Base-by-base conservation (phyloP, 176 grass and related monocot species). In the Bothriochloa decipiens region DNA sequence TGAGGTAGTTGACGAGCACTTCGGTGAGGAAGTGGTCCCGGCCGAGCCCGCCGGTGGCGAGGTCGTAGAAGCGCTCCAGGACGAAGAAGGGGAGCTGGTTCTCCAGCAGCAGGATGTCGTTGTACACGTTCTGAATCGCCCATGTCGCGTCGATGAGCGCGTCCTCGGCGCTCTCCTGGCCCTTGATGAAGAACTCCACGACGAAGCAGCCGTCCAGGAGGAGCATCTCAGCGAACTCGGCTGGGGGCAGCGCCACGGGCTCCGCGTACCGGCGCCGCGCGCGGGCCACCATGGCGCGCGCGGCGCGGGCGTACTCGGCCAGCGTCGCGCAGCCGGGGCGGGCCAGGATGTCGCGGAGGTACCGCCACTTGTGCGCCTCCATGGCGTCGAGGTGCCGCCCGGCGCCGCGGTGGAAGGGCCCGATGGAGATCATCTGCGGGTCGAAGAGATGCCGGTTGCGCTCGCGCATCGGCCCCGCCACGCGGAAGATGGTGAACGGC, bases 191-290 rank as follows among this genome's bases (percentile, higher is more conserved):
- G 89, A 80, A 78, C 77, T 82, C 81, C 23, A 94, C 22, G 39
- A 94, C 25, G 86, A 94, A 90, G 55, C 89, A 91, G n/a, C 80
- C 83, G 74, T 94, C 92, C 14, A 94, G 70, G 39, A 91, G 88
- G 58, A 91, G 84, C 79, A 87, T 87, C 81, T 94, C 89, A 0
- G 84, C 86, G 73, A 91, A 87, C 67, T 85, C 92, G 13, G 13
- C 25, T 11, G 60, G 3, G 7, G 70, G 5, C n/a, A 91, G 70
- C 6, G 5, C 3, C 16, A 87, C 80, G 61, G 83, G 84, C 61
- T 80, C 88, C 12, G 74, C 74, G 84, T 90, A 90, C 16, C 75
- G 80, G 10, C 88, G 80, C 11, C 84, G 79, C 8, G 84, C 88
- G 0, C 0, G 3, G n/a, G 88, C 47, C 75, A 79, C 88, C 37